These are phyloP conservation scores for Yamadazyma atlantica DNA, from an alignment of 1,139 yeast species.

Conservation along the genomic window DNA sequence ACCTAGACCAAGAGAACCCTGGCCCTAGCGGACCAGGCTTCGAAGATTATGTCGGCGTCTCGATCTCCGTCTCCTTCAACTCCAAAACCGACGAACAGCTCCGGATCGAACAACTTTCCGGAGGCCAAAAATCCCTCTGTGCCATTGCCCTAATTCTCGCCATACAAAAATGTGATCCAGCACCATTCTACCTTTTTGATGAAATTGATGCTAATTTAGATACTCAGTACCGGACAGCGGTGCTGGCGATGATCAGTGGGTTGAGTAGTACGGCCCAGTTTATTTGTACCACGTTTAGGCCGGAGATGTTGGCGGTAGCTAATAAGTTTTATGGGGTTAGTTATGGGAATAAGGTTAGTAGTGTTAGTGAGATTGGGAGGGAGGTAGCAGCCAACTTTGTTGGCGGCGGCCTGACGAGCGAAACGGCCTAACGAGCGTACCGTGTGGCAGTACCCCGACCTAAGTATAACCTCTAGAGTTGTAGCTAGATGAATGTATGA, in stretches of 20 bases:
- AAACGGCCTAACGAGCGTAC: no score
- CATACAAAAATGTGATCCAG: slow-evolving; percentile 93
- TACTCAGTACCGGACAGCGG: slow-evolving; percentile 86
- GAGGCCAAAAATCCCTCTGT: slow-evolving; percentile 95
- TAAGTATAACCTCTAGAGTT: no score
- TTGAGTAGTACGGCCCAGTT: slow-evolving; percentile 76
- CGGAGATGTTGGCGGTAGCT: slow-evolving; percentile 88
- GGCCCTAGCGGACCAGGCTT: no score
- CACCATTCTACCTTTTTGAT: slow-evolving; percentile 93
- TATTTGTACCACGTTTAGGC: slow-evolving; percentile 93
- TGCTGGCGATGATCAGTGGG: slow-evolving; percentile 71
- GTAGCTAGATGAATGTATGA: no score
- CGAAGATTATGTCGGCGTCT: slow-evolving; percentile 77
- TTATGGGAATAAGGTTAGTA: slow-evolving; percentile 80
- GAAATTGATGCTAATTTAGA: slow-evolving; percentile 96
- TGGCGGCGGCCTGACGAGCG: slow-evolving; percentile 60
- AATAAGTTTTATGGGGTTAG: slow-evolving; percentile 86
- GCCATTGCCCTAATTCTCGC: slow-evolving; percentile 93
- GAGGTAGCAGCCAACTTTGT: slow-evolving; percentile 80
- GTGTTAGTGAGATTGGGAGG: slow-evolving; percentile 66
- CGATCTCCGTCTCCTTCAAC: slow-evolving; percentile 88
- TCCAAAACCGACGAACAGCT: slow-evolving; percentile 85
- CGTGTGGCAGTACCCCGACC: no score
- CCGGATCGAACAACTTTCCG: slow-evolving; percentile 86
- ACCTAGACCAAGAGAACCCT: no score